Base-by-base conservation (phyloP, 2,329 filamentous ascomycete species). In the Colletotrichum sp. region DNA sequence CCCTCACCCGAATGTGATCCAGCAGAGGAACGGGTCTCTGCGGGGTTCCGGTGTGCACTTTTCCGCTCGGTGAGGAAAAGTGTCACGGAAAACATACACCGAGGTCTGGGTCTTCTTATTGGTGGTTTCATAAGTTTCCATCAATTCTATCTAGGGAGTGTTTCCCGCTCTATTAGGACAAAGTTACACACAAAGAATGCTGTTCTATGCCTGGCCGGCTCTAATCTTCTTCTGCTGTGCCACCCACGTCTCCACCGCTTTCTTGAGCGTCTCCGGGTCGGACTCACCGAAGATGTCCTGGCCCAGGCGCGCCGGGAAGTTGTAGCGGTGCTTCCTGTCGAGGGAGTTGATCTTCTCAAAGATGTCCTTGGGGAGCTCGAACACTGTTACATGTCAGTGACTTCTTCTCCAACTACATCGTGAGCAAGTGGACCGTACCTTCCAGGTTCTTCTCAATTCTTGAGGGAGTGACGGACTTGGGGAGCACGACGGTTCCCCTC, bases 391-490 rank as follows among this genome's bases (percentile, higher is more conserved):
- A 62, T 18, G 70, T 76, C 26, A 76, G 64, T 34, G n/a, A 13
- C 13, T 15, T 21, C 44, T 24, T 24, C 8, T 28, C 7, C 7
- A n/a, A 24, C 4, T 64, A 0, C 0, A 16, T 16, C 7, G 8
- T 28, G 34, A 18, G 62, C 24, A 15, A 34, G 9, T 16, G 2
- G 15, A 39, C 24, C 6, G 5, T 62, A 76, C 74, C 78, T 39
- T 83, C 79, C 73, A 89, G 85, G 69, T 90, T 91, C 59, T 84
- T 83, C 69, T 85, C 83, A 69, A 92, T 90, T 39, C 90, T 84
- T 15, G 85, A 84, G 2, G 88, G 85, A 0, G 89, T 91, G 5
- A 90, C 89, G 64, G 87, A 89, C 82, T 92, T 91, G 18, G 89
- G 88, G 52, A 92, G 81, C 9, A 90, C 89, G 9, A 89, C 85